phyloP scores from a whole-genome alignment of 1,139 yeast species.

The Blastobotrys serpentis region DNA sequence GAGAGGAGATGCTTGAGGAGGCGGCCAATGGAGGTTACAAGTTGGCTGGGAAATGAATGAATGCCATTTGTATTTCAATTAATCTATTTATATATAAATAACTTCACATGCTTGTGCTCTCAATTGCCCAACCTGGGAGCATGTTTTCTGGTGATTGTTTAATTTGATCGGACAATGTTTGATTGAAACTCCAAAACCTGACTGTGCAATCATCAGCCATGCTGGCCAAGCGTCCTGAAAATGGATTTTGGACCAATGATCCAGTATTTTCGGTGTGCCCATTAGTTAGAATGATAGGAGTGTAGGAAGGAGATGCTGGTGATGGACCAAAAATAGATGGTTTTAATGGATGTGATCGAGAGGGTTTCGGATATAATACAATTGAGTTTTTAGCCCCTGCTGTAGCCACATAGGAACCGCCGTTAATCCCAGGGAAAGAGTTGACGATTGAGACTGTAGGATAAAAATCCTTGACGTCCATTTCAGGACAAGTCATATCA shows the following conservation, averaged over 20 bases:
- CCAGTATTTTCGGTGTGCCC: constrained; percentile 11
- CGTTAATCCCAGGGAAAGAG: constrained; percentile 13
- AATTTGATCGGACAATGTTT: background rate
- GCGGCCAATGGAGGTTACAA: constrained; percentile 34
- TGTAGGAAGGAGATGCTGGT: background rate
- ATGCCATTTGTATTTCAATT: background rate
- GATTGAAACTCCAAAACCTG: constrained; percentile 17
- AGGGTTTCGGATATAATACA: constrained; percentile 22
- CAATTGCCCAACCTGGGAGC: constrained; percentile 9
- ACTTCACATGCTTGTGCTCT: constrained; percentile 15
- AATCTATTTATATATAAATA: background rate
- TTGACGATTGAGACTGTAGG: constrained; percentile 19
- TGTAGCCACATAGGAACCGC: constrained; percentile 24
- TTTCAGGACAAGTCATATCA: constrained; percentile 17
- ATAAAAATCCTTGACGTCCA: constrained; percentile 23
- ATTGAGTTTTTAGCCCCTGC: constrained; percentile 23
- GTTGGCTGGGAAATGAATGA: constrained; percentile 19
- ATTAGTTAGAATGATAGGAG: constrained; percentile 4
- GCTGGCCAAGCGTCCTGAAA: constrained; percentile 18
- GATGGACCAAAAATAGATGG: background rate
- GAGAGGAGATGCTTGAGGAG: constrained; percentile 43
- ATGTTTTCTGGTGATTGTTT: constrained; percentile 3
- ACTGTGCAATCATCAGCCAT: constrained; percentile 23
- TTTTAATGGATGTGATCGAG: constrained; percentile 3
- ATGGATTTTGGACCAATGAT: background rate